Evolutionary conservation across 2,329 filamentous ascomycete species (phyloP).

Genomic region (Scedosporium apiospermum): DNA sequence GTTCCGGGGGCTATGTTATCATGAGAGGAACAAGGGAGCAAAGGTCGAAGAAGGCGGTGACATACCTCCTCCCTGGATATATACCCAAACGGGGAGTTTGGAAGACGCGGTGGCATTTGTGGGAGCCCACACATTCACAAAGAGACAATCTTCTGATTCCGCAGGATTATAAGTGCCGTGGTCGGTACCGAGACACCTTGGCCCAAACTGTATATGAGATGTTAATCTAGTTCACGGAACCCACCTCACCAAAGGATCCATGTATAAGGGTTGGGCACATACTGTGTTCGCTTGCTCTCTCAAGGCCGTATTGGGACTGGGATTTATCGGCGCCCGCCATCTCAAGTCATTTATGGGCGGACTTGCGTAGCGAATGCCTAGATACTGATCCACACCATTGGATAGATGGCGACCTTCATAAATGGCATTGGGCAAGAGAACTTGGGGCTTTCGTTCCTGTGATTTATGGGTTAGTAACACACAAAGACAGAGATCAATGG

Average conservation of each 20-base stretch:
- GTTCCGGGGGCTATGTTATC: neutral
- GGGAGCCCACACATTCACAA: constrained; percentile 38
- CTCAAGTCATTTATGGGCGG: constrained; percentile 40
- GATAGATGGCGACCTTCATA: constrained; percentile 29
- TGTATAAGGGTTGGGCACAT: constrained; percentile 8
- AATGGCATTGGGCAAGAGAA: constrained; percentile 34
- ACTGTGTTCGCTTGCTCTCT: constrained; percentile 27
- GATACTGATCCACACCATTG: constrained; percentile 32
- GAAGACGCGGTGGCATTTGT: constrained; percentile 16
- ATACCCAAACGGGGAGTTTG: constrained; percentile 29
- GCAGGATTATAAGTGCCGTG: constrained; percentile 14
- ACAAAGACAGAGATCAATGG: neutral
- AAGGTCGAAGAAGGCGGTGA: neutral
- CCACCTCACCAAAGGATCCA: neutral
- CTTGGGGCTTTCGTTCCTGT: constrained; percentile 3
- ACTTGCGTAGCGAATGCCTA: constrained; percentile 41
- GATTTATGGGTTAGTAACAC: neutral
- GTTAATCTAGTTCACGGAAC: neutral
- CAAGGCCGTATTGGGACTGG: constrained; percentile 18
- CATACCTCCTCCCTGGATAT: constrained; percentile 31
- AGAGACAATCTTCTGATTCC: constrained; percentile 35
- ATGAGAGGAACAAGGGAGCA: neutral
- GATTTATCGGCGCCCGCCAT: constrained; percentile 39
- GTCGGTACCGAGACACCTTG: constrained; percentile 6
- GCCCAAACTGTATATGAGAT: constrained; percentile 5